A percentile compares a stretch with the other conserved stretches of the same genome.
These are phyloP conservation scores for Funneliformis geosporum DNA, from an alignment of 192 early-diverging fungal genomes.

Conservation along the genomic window DNA sequence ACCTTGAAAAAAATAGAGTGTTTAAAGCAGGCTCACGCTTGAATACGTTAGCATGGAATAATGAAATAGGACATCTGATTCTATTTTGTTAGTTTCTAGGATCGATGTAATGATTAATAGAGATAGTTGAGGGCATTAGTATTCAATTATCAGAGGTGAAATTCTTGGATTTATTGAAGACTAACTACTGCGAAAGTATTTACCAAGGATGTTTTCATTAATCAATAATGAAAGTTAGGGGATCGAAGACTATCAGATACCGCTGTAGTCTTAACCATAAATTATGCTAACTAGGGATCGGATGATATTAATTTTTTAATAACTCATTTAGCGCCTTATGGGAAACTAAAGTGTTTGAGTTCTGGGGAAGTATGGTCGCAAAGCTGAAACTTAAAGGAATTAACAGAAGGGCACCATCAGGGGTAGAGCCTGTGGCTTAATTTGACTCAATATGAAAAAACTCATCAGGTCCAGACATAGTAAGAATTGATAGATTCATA, in stretches of 20 bases:
- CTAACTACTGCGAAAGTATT: slow-evolving; percentile 80
- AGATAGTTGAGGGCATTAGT: slow-evolving; percentile 81
- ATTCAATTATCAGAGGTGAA: slow-evolving; percentile 83
- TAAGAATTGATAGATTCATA: too few species aligned
- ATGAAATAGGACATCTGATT: slow-evolving; percentile 60
- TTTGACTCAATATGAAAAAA: too few species aligned
- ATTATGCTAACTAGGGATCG: slow-evolving; percentile 81
- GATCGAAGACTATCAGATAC: slow-evolving; percentile 79
- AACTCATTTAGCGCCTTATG: slow-evolving; percentile 59
- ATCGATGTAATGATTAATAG: slow-evolving; percentile 77
- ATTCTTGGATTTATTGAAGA: slow-evolving; percentile 84
- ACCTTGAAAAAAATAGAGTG: slow-evolving; percentile 70
- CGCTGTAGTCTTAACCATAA: slow-evolving; percentile 77
- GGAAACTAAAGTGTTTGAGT: slow-evolving; percentile 81
- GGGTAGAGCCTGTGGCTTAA: too few species aligned
- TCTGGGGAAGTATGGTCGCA: slow-evolving; percentile 74
- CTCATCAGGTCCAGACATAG: too few species aligned
- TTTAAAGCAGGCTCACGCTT: slow-evolving; percentile 63
- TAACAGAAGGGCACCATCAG: too few species aligned
- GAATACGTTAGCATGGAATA: slow-evolving; percentile 74
- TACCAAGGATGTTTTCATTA: slow-evolving; percentile 66
- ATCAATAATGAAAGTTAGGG: slow-evolving; percentile 79
- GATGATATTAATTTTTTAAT: slow-evolving; percentile 49
- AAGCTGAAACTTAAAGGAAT: too few species aligned
- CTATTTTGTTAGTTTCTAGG: slow-evolving; percentile 52